phyloP scores from a whole-genome alignment of 176 grass and related monocot species.

The Aegilops sharonensis region DNA sequence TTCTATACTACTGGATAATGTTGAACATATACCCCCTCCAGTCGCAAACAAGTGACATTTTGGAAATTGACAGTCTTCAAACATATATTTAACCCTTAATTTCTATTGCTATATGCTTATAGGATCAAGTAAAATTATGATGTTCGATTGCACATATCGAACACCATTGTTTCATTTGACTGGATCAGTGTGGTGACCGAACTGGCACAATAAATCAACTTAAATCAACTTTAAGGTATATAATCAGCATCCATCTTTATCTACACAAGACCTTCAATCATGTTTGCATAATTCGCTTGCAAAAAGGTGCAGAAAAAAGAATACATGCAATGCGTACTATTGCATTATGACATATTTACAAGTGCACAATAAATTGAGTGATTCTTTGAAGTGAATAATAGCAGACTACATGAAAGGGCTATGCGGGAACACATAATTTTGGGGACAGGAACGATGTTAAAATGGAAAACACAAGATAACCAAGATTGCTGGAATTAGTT shows the following conservation, averaged over 20 bases:
- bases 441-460: conserved; percentile 6
- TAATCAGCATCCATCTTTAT: not conserved
- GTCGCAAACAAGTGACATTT: conserved; percentile 5
- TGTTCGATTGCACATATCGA: not conserved
- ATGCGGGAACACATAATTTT: not conserved
- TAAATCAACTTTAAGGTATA: not conserved
- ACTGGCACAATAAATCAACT: not conserved
- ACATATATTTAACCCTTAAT: conserved; percentile 1
- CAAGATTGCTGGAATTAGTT: conserved; percentile 18
- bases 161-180: not conserved
- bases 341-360: not conserved
- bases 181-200: not conserved
- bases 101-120: conserved; percentile 2
- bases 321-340: not conserved
- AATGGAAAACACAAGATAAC: conserved; percentile 4
- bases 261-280: not conserved
- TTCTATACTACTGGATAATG: not conserved
- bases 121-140: not conserved
- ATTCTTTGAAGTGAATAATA: not conserved
- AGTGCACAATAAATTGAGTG: not conserved
- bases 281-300: not conserved
- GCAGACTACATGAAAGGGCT: not conserved
- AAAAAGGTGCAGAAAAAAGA: conserved; percentile 22
- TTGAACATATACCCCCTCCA: not conserved
- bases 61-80: not conserved